Conservation (phyloP, 495 filamentous ascomycete species). For the Penicillium pancosmium region DNA sequence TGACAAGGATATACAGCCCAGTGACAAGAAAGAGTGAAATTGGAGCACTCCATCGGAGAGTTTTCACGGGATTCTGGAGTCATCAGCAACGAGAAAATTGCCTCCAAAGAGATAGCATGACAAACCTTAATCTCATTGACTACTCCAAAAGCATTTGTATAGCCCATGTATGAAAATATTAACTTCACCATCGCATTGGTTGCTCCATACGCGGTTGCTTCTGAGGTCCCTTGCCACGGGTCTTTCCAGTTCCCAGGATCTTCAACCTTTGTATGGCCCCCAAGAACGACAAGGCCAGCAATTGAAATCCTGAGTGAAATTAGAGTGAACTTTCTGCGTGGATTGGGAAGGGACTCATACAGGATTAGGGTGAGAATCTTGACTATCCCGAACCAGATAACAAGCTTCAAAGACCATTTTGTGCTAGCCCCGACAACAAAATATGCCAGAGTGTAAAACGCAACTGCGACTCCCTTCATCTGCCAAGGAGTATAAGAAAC, state of each 20-base stretch:
- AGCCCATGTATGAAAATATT: slow-evolving; percentile 66
- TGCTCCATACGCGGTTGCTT: slow-evolving; percentile 54
- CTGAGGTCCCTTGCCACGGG: slow-evolving; percentile 54
- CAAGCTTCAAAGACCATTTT: slow-evolving; percentile 55
- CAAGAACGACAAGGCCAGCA: slow-evolving; percentile 62
- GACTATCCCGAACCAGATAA: slow-evolving; percentile 55
- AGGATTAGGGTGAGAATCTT: slow-evolving; percentile 61
- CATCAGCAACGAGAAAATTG: background rate
- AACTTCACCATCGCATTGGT: slow-evolving; percentile 64
- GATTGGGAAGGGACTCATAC: slow-evolving; percentile 20
- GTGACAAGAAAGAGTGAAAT: slow-evolving; percentile 53
- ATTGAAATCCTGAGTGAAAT: slow-evolving; percentile 46
- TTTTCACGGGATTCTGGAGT: slow-evolving; percentile 59
- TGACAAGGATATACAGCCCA: slow-evolving; percentile 61
- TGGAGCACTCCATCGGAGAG: slow-evolving; percentile 52
- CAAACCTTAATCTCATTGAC: slow-evolving; percentile 64
- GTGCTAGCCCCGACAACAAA: slow-evolving; percentile 56
- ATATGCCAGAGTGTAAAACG: slow-evolving; percentile 57
- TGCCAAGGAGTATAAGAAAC: slow-evolving; percentile 56
- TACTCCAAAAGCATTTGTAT: slow-evolving; percentile 63
- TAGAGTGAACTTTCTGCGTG: background rate
- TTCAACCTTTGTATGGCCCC: slow-evolving; percentile 56
- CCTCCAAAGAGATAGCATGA: background rate
- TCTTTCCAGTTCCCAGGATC: slow-evolving; percentile 63
- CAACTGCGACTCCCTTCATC: slow-evolving; percentile 64